Conservation (phyloP, 257 asterid genomes). For the Phtheirospermum japonicum region DNA sequence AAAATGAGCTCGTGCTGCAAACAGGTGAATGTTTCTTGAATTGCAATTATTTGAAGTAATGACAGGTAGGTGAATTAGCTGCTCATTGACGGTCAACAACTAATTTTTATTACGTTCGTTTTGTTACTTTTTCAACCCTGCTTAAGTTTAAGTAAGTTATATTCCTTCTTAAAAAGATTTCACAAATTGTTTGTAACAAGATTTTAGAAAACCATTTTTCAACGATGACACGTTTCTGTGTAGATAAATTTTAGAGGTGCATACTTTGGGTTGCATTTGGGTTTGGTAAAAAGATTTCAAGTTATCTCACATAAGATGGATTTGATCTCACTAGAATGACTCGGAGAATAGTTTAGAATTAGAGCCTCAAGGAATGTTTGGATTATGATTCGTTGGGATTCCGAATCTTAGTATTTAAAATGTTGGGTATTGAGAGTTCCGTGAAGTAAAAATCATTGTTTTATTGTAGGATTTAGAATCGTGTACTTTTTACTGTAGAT, state of each 20-base stretch:
- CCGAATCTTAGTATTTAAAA: no score
- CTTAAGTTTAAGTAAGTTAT: not conserved
- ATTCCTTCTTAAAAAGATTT: not conserved
- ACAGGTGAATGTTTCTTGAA: conserved; percentile 33
- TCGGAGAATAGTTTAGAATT: not conserved
- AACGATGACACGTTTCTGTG: not conserved
- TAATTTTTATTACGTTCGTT: not conserved
- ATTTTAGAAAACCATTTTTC: not conserved
- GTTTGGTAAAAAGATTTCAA: not conserved
- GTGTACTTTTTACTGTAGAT: no score
- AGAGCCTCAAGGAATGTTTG: no score
- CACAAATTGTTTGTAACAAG: no score
- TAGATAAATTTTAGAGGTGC: not conserved
- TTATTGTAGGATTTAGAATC: no score
- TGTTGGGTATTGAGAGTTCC: no score
- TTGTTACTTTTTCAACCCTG: not conserved
- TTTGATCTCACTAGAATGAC: not conserved
- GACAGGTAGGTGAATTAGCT: not conserved
- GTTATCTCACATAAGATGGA: not conserved
- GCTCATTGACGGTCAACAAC: not conserved
- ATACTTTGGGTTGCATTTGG: not conserved
- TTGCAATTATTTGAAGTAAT: not conserved
- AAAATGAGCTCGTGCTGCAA: conserved; percentile 26
- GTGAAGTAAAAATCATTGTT: no score
- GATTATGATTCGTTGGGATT: no score